Percentiles rank a stretch among this genome's conserved stretches.
These are phyloP conservation scores for Phlyctochytrium bullatum DNA, from an alignment of 192 early-diverging fungal species.

Conservation along the genomic window DNA sequence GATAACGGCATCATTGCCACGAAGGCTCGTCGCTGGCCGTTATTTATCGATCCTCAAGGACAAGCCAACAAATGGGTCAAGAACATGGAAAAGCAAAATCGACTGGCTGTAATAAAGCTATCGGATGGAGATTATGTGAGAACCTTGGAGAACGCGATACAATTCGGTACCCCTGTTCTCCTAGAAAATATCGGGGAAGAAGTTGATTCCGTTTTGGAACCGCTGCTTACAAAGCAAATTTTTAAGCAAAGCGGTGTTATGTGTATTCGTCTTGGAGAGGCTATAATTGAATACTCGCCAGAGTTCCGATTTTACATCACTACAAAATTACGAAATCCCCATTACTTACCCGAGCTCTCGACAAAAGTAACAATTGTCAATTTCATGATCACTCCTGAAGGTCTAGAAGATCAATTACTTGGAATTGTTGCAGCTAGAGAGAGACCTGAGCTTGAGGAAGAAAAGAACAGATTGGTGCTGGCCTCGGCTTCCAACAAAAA, in stretches of 20 bases:
- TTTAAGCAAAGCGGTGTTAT: constrained; percentile 64
- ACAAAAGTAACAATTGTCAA: constrained; percentile 65
- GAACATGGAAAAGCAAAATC: constrained; percentile 60
- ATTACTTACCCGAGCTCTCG: constrained; percentile 62
- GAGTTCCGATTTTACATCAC: constrained; percentile 64
- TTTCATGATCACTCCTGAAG: constrained; percentile 65
- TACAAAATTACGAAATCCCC: constrained; percentile 59
- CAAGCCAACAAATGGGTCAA: constrained; percentile 69
- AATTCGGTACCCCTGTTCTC: constrained; percentile 61
- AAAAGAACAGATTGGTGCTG: constrained; percentile 58
- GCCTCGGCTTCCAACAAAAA: constrained; percentile 59
- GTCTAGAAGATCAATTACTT: constrained; percentile 59
- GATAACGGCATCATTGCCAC: constrained; percentile 62
- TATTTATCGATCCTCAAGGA: constrained; percentile 63
- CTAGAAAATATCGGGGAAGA: constrained; percentile 64
- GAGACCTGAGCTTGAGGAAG: constrained; percentile 64
- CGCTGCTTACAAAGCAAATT: constrained; percentile 60
- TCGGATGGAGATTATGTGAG: constrained; percentile 60
- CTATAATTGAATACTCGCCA: constrained; percentile 60
- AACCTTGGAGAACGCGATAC: constrained; percentile 58
- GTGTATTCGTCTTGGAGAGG: constrained; percentile 56
- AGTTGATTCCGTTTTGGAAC: constrained; percentile 62
- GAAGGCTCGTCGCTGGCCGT: constrained; percentile 56
- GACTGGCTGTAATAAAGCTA: constrained; percentile 56
- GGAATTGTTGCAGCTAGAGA: constrained; percentile 64